Percentiles rank a stretch among this genome's conserved stretches.
These are phyloP conservation scores for Colletotrichum brevisporum DNA, from an alignment of 2,329 filamentous ascomycete genomes.

Conservation along the genomic window DNA sequence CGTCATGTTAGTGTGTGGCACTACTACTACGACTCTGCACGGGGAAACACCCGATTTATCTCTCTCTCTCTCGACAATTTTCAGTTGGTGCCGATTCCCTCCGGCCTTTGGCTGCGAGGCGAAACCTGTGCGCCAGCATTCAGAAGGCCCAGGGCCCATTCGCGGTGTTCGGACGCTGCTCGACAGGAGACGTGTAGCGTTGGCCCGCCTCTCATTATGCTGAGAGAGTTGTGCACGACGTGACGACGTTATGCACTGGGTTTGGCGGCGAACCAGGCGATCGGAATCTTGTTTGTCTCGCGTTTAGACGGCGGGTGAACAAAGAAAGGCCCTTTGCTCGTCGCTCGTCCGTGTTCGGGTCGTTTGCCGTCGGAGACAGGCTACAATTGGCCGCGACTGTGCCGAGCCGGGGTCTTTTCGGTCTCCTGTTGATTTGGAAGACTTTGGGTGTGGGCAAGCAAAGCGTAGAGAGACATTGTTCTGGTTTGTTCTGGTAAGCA, in stretches of 20 bases:
- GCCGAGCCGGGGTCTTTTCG: not conserved
- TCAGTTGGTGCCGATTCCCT: conserved; percentile 6
- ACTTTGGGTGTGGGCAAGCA: no score
- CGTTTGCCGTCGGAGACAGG: not conserved
- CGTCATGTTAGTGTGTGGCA: conserved; percentile 11
- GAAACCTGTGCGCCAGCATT: not conserved
- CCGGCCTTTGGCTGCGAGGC: not conserved
- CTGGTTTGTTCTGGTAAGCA: not conserved
- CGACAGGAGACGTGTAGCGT: conserved; percentile 16
- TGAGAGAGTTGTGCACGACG: conserved; percentile 8
- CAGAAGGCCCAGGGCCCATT: not conserved
- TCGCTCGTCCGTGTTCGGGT: not conserved
- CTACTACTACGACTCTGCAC: conserved; percentile 17
- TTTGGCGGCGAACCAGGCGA: conserved; percentile 11
- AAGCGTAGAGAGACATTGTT: no score
- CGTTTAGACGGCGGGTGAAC: conserved; percentile 10
- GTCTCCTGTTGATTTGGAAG: no score
- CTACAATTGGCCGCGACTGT: conserved; percentile 4
- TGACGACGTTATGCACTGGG: not conserved
- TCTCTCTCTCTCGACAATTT: not conserved
- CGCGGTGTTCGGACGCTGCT: conserved; percentile 11
- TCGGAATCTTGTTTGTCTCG: conserved; percentile 32
- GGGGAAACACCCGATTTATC: conserved; percentile 5
- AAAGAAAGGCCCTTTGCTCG: conserved; percentile 9
- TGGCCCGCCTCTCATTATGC: not conserved